Conservation (phyloP, 768 basidiomycete genomes). For the Tephrocybe sp. region DNA sequence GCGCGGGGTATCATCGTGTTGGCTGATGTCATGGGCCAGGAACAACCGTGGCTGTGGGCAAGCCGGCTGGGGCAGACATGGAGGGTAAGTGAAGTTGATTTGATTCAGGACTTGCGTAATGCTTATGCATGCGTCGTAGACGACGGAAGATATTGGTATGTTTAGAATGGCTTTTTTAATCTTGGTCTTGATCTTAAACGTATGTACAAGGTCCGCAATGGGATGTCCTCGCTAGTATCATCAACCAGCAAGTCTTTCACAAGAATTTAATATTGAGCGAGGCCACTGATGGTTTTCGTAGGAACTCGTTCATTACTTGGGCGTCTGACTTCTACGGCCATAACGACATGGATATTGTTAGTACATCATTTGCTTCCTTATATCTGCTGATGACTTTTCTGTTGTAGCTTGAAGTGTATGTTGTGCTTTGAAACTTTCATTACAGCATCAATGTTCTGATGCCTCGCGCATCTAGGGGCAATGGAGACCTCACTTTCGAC, state of each 20-base stretch:
- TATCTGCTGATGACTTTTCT: neutral
- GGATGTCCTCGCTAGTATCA: slow-evolving; percentile 54
- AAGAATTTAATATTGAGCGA: no score
- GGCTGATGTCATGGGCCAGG: slow-evolving; percentile 27
- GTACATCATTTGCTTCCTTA: slow-evolving; percentile 7
- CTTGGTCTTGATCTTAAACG: neutral
- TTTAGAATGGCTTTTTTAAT: neutral
- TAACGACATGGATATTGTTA: slow-evolving; percentile 71
- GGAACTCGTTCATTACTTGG: slow-evolving; percentile 67
- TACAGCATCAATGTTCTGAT: neutral
- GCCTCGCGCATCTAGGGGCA: slow-evolving; percentile 48
- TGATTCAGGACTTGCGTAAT: neutral
- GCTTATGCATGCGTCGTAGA: slow-evolving; percentile 31
- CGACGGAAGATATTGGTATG: slow-evolving; percentile 48
- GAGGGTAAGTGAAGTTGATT: slow-evolving; percentile 41
- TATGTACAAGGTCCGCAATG: slow-evolving; percentile 36
- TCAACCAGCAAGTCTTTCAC: slow-evolving; percentile 54
- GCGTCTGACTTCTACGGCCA: slow-evolving; percentile 66
- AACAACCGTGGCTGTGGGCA: slow-evolving; percentile 54
- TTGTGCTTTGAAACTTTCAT: neutral
- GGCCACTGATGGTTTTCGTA: slow-evolving; percentile 23
- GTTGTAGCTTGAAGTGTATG: slow-evolving; percentile 54
- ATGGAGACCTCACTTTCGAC: slow-evolving; percentile 60
- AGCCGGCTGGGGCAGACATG: slow-evolving; percentile 61
- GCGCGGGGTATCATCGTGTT: neutral